Conservation (phyloP, 352 stramenopile species). For the Phytophthora rubi region DNA sequence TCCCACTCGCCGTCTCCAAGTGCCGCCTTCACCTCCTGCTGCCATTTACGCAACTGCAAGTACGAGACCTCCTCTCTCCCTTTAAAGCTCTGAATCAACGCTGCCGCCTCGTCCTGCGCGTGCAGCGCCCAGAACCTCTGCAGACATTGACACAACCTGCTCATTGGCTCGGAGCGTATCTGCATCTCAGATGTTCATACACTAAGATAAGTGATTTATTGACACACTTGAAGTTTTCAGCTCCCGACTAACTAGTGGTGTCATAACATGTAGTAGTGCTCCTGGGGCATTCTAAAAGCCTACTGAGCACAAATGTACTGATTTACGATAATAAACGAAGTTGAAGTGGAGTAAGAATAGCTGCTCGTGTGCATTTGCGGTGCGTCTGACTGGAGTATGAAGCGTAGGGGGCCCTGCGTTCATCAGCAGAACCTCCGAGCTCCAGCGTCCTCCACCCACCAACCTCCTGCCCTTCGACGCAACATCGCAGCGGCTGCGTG, state of each 20-base stretch:
- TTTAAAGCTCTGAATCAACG: slow-evolving; percentile 17
- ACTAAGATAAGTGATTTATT: too few relatives aligned
- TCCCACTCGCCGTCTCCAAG: slow-evolving; percentile 6
- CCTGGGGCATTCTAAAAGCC: too few relatives aligned
- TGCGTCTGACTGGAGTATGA: slow-evolving; percentile 30
- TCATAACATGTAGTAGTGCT: too few relatives aligned
- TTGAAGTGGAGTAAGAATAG: neutral
- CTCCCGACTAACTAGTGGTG: too few relatives aligned
- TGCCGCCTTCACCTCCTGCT: slow-evolving; percentile 11
- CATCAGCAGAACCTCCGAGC: slow-evolving; percentile 30
- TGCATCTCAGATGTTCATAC: too few relatives aligned
- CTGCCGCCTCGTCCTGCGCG: slow-evolving; percentile 12
- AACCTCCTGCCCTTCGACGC: neutral
- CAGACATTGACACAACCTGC: slow-evolving; percentile 23
- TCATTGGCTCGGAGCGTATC: slow-evolving; percentile 6
- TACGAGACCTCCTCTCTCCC: slow-evolving; percentile 19
- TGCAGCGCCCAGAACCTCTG: slow-evolving; percentile 5
- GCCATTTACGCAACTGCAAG: slow-evolving; percentile 30
- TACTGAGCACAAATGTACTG: too few relatives aligned
- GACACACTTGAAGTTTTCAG: too few relatives aligned
- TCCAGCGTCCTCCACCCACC: neutral
- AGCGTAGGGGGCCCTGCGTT: slow-evolving; percentile 28
- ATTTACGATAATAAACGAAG: too few relatives aligned
- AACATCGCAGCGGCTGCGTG: slow-evolving; percentile 38
- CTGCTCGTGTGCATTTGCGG: neutral